Evolutionary conservation across 2,329 filamentous ascomycete species (phyloP), one percentile per base, ranked within the genome.

Genomic region (Ophiostoma montium): DNA sequence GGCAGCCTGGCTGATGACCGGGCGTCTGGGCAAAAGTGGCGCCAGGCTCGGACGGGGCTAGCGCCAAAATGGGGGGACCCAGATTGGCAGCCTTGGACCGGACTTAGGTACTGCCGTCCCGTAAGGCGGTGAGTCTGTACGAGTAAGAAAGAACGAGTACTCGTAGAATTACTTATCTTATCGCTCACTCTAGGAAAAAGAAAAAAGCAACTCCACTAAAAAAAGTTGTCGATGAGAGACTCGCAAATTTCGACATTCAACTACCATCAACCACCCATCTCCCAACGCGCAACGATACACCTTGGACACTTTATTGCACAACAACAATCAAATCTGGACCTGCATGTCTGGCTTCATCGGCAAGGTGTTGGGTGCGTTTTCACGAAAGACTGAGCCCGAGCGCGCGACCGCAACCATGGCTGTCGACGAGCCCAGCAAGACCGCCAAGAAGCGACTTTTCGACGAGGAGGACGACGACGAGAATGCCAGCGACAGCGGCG

Each of bases 381-480:
- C 48, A 30, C 31, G 43, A 19, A 35, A 35, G 31, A 23, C 32
- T 18, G 31, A 35, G 32, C 31, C 31, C 32, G 32, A 46, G 19
- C 21, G 15, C 3, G 27, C 31, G 13, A 35, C 39, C 35, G 39
- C 23, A 39, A 32, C 31, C 13, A 50, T 47, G 47, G 19, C 45
- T 8, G 21, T 32, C 32, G 35, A 39, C 31, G 43, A 10, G 36
- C 15, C 31, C 32, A 38, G 30, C 47, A 48, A 41, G 39, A 48
- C 38, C 46, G 23, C 50, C 3, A 75, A 72, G 61, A 69, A 70
- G 58, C 65, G 61, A 30, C 64, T 80, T 31, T 70, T 82, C 45
- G 75, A 79, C 55, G 75, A 78, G 12, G 57, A 72, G 50, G 67
- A 68, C 21, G 65, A 67, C 46, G 65, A 68, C 48, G 63, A 63